phyloP scores from a whole-genome alignment of 768 basidiomycete species.

The Naganishia friedmannii region DNA sequence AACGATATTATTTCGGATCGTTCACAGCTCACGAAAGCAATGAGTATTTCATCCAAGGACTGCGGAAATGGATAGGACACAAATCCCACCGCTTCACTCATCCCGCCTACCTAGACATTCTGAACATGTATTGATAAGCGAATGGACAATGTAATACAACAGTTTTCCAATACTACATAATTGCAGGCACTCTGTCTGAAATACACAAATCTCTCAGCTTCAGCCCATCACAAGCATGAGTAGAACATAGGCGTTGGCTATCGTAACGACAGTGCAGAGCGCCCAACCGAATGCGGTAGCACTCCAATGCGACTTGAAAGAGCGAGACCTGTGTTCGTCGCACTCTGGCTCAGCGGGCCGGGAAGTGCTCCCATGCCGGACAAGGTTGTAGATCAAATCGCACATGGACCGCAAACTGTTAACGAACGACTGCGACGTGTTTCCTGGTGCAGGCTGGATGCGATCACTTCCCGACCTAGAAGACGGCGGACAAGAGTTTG shows the following conservation, averaged over 20 bases:
- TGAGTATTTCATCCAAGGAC: no score
- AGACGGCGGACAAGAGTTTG: neutral
- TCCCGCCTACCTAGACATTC: no score
- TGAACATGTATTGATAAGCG: no score
- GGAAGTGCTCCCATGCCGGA: neutral
- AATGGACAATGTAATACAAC: no score
- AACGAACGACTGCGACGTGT: neutral
- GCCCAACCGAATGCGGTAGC: constrained; percentile 24
- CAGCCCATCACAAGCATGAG: constrained; percentile 26
- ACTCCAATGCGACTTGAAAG: constrained; percentile 28
- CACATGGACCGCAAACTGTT: neutral
- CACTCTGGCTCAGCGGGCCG: neutral
- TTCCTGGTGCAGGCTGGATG: neutral
- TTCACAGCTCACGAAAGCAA: no score
- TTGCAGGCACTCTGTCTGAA: no score
- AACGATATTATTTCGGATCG: no score
- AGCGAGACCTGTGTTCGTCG: neutral
- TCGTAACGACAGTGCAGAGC: constrained; percentile 21
- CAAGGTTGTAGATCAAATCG: neutral
- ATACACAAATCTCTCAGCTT: neutral
- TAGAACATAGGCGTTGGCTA: constrained; percentile 27
- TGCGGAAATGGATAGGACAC: no score
- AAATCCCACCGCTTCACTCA: no score
- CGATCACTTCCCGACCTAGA: neutral
- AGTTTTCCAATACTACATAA: no score